Evolutionary conservation across 257 asterid genomes (phyloP), one percentile per base, ranked within the genome.

Genomic region (Solanum piurae): DNA sequence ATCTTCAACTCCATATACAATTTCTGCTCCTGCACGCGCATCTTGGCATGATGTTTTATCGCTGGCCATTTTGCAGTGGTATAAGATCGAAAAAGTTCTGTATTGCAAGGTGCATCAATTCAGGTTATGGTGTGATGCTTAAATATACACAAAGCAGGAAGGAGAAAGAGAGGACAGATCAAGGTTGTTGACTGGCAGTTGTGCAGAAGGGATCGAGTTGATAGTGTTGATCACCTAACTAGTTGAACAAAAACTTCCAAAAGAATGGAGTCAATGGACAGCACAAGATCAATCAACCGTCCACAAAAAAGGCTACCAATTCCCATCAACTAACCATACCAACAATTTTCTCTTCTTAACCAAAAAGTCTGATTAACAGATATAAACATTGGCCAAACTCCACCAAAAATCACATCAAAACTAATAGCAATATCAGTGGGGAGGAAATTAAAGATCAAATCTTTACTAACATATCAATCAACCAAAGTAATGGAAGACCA

Each of bases 11-110:
- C 99, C 99, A 5, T 88, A 80, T 71, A 94, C 84, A 83, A 95
- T 90, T 92, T 96, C 98, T 0, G 98, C 98, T 2, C 93, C 95
- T 1, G 89, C 94, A 0, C 98, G 92, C 83, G 86, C 91, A 71
- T 91, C 91, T 37, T 82, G 91, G 42, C 86, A 86, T 16, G 94
- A 64, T 68, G 62, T 87, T 71, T 89, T 64, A 31, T 42, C 86
- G 91, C 86, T 88, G 5, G 92, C 91, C 98, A 94, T 94, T 88
- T 86, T 88, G 71, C 66, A 37, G 71, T 12, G 49, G 37, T 33
- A 37, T 49, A 64, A 27, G 74, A 13, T 86, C 3, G 38, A 86
- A 31, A 71, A 46, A 27, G 10, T 3, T 86, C 27, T 84, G 58
- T 69, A 87, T 58, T 86, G 16, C 5, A 86, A 20, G 38, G 86